phyloP scores from a whole-genome alignment of 305 asterid genomes.

The Fraxinus latifolia region DNA sequence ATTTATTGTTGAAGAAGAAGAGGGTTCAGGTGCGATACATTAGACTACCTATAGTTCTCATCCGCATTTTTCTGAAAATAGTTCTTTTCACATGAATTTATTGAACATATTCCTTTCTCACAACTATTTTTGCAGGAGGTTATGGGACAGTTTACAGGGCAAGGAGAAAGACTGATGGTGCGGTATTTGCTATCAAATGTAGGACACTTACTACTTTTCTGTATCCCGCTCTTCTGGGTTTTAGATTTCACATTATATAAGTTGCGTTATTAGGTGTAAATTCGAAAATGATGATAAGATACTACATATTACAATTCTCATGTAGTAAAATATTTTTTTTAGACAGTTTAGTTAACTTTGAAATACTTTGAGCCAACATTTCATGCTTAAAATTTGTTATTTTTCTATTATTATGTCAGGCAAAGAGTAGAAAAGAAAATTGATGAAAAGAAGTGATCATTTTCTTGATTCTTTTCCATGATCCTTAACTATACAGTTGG shows the following conservation, averaged over 20 bases:
- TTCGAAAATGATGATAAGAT: not conserved
- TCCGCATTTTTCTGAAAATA: conserved; percentile 8
- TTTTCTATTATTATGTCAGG: conserved; percentile 2
- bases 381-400: not conserved
- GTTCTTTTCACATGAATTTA: conserved; percentile 2
- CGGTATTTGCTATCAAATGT: conserved; percentile 85
- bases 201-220: conserved; percentile 22
- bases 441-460: not conserved
- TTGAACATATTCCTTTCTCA: conserved; percentile 22
- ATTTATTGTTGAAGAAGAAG: conserved; percentile 72
- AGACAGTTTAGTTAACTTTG: not conserved
- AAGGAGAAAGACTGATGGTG: conserved; percentile 74
- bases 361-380: not conserved
- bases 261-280: not conserved
- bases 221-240: conserved; percentile 3
- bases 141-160: conserved; percentile 94
- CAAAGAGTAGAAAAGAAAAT: conserved; percentile 15
- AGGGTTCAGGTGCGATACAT: conserved; percentile 77
- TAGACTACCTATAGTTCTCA: conserved; percentile 9
- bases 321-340: not conserved
- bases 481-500: not conserved
- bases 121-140: conserved; percentile 65
- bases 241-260: not conserved
- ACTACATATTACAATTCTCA: not conserved
- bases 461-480: conserved; percentile 2